A percentile compares a stretch with the other conserved stretches of the same genome.
Evolutionary conservation across 177 flowering plant genomes (phyloP).

Genomic region (Vitis hybrid): DNA sequence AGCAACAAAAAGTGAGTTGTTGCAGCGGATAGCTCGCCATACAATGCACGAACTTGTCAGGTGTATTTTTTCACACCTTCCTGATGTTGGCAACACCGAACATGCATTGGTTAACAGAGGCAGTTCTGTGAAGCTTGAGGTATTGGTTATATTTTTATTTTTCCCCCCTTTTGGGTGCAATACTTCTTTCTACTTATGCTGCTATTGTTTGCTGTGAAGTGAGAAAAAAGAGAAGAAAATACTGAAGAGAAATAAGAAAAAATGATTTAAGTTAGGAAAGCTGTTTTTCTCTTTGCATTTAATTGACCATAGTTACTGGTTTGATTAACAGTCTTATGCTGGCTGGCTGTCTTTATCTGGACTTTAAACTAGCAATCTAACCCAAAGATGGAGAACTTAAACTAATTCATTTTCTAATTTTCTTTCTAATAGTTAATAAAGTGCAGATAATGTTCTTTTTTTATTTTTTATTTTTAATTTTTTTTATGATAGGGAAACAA

Average conservation of each 20-base stretch:
- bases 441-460: too few relatives aligned
- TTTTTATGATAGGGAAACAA: too few relatives aligned
- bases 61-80: slow-evolving; percentile 73
- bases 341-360: too few relatives aligned
- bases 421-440: too few relatives aligned
- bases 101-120: slow-evolving; percentile 39
- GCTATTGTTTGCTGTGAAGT: background rate
- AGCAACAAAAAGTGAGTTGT: slow-evolving; percentile 71
- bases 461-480: too few relatives aligned
- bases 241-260: background rate
- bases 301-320: too few relatives aligned
- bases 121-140: slow-evolving; percentile 40
- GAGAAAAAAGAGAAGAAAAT: background rate
- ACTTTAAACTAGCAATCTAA: too few relatives aligned
- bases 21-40: slow-evolving; percentile 84
- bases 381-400: too few relatives aligned
- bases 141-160: slow-evolving; percentile 12
- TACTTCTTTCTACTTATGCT: background rate
- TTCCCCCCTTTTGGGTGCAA: background rate
- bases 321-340: too few relatives aligned
- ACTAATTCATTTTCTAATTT: too few relatives aligned
- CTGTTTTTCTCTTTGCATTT: too few relatives aligned
- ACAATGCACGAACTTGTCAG: slow-evolving; percentile 86
- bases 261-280: too few relatives aligned
- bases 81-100: slow-evolving; percentile 46